These are phyloP conservation scores for Arabis hirsuta DNA, from an alignment of 345 rosid genomes.

Conservation along the genomic window DNA sequence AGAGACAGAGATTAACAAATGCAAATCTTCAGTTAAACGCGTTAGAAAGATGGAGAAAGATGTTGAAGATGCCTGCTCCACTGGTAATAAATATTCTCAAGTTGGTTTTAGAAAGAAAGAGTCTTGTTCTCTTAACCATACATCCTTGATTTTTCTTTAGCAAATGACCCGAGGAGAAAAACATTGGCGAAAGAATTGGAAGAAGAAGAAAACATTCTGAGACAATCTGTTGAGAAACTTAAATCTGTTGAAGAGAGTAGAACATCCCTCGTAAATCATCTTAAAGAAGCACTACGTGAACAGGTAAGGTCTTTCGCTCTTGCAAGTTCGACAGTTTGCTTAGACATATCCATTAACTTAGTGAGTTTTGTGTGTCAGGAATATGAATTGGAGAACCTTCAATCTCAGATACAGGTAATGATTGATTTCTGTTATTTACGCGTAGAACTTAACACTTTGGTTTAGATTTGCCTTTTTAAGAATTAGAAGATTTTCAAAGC, in stretches of 20 bases:
- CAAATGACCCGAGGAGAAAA: slow-evolving; percentile 59
- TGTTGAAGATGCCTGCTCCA: slow-evolving; percentile 58
- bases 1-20: slow-evolving; percentile 72
- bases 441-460: not conserved
- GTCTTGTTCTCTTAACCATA: not conserved
- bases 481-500: not conserved
- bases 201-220: slow-evolving; percentile 69
- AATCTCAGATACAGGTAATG: slow-evolving; percentile 80
- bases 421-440: not conserved
- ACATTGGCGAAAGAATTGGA: slow-evolving; percentile 67
- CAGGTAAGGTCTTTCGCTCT: slow-evolving; percentile 51
- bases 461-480: not conserved
- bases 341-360: not conserved
- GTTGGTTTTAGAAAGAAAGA: not conserved
- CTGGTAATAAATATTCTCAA: slow-evolving; percentile 48
- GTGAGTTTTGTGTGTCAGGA: slow-evolving; percentile 52
- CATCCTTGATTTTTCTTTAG: slow-evolving; percentile 44
- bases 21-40: slow-evolving; percentile 63
- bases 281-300: slow-evolving; percentile 78
- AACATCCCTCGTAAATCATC: slow-evolving; percentile 62
- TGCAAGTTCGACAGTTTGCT: not conserved
- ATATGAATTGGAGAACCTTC: slow-evolving; percentile 76
- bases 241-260: slow-evolving; percentile 71
- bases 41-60: slow-evolving; percentile 82
- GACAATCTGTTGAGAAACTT: slow-evolving; percentile 73